These are phyloP conservation scores for Globisporangium polare DNA, from an alignment of 352 stramenopile genomes.

Conservation along the genomic window DNA sequence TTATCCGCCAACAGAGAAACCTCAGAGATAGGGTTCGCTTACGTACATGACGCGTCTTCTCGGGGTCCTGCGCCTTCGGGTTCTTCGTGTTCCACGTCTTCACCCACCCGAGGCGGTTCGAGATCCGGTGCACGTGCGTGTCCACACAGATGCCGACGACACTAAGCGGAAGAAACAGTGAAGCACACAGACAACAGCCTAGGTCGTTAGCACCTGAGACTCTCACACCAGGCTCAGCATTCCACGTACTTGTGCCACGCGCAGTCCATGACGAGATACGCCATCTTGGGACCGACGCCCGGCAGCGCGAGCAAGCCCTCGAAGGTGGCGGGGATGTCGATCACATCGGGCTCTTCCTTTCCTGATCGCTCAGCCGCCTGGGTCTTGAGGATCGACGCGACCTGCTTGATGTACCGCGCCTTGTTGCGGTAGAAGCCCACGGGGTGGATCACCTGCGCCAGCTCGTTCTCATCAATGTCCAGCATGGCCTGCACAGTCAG, in stretches of 20 bases:
- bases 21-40: neutral
- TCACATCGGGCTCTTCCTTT: slow-evolving; percentile 15
- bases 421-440: slow-evolving; percentile 98
- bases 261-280: slow-evolving; percentile 92
- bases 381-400: slow-evolving; percentile 44
- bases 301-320: slow-evolving; percentile 88
- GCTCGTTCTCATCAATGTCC: slow-evolving; percentile 67
- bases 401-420: slow-evolving; percentile 93
- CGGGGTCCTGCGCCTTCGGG: slow-evolving; percentile 78
- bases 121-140: slow-evolving; percentile 97
- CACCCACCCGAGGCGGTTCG: slow-evolving; percentile 94
- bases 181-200: neutral
- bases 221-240: neutral
- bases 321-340: slow-evolving; percentile 92
- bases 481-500: slow-evolving; percentile 88
- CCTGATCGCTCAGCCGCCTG: neutral
- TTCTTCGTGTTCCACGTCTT: slow-evolving; percentile 84
- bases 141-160: slow-evolving; percentile 95
- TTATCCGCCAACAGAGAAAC: neutral
- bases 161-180: slow-evolving; percentile 18
- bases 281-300: slow-evolving; percentile 97
- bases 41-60: slow-evolving; percentile 86
- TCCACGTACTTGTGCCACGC: slow-evolving; percentile 83
- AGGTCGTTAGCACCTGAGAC: neutral
- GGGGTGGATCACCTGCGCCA: slow-evolving; percentile 87